Evolutionary conservation across 164 flowering plant species (phyloP), one percentile per base, ranked within the genome.

Genomic region (Stephania japonica): DNA sequence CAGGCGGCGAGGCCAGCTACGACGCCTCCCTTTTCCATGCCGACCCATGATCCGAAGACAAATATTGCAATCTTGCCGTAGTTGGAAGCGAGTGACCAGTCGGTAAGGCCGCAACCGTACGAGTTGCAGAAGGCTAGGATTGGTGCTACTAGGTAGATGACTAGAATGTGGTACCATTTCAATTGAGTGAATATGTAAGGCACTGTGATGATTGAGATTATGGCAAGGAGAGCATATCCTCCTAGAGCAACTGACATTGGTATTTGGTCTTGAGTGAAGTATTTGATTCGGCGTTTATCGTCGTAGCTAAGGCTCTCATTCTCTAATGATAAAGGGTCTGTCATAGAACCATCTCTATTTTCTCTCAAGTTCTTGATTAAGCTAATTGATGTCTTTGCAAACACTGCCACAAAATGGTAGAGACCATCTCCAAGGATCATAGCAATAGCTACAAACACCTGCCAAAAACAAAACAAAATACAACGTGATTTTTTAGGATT

Each of bases 101-200:
- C 86, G 0, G 81, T 81, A 64, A 84, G 82, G 25, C 86, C 86
- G 21, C 83, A 81, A 0, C 84, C 84, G 18, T 84, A 84, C 6
- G 86, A 72, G 68, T 81, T 84, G 78, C 84, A 84, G 71, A 84
- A 84, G 73, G 82, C 84, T 18, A 84, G 23, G 69, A 75, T 71
- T 0, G 86, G 86, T n/a, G 83, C 86, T 7, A 81, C n/a, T 23
- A 78, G 1, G 71, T 84, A 84, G 7, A 73, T 70, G 27, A 78
- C 65, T 2, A 80, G 59, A 1, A 84, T 68, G 44, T 84, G 78
- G 69, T 79, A 83, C 86, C 86, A 81, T 68, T 76, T 78, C 21
- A 83, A 65, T 26, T 74, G 81, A 63, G 62, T 78, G 75, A 83
- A 83, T 42, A 83, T 83, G 44, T 19, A 11, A 1, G 86, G 86